Evolutionary conservation across 805 yeast genomes (phyloP).

Genomic region (Ogataea dorogensis): DNA sequence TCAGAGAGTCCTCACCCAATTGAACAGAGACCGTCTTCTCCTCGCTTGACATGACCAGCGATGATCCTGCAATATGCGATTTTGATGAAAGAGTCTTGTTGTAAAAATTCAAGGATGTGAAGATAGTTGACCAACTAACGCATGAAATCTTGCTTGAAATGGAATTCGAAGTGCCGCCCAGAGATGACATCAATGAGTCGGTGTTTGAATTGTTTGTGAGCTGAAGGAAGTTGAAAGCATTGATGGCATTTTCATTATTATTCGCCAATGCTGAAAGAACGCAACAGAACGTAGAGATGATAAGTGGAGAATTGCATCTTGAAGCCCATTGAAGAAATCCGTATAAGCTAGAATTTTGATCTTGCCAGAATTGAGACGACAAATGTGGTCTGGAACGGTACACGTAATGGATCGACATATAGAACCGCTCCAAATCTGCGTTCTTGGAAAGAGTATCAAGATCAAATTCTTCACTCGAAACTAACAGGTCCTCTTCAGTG

Average conservation of each 20-base stretch:
- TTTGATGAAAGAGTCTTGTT: slow-evolving; percentile 28
- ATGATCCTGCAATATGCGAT: not conserved
- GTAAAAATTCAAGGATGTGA: slow-evolving; percentile 34
- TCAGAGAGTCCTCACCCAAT: slow-evolving; percentile 75
- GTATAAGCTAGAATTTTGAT: slow-evolving; percentile 58
- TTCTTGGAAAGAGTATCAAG: slow-evolving; percentile 65
- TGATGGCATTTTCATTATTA: slow-evolving; percentile 53
- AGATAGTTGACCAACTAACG: slow-evolving; percentile 38
- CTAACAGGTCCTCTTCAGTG: slow-evolving; percentile 67
- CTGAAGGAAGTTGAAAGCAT: slow-evolving; percentile 49
- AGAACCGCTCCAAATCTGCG: slow-evolving; percentile 87
- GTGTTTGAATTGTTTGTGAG: slow-evolving; percentile 25
- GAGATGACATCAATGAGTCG: slow-evolving; percentile 11
- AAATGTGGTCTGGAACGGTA: slow-evolving; percentile 61
- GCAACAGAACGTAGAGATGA: slow-evolving; percentile 77
- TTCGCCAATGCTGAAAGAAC: slow-evolving; percentile 73
- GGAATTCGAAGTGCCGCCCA: slow-evolving; percentile 18
- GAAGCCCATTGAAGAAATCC: slow-evolving; percentile 92
- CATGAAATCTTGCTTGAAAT: slow-evolving; percentile 28
- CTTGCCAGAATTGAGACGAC: slow-evolving; percentile 65
- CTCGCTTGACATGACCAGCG: not conserved
- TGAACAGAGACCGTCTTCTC: slow-evolving; percentile 40
- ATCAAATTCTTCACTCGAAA: slow-evolving; percentile 54
- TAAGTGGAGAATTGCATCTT: slow-evolving; percentile 69
- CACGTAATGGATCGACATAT: slow-evolving; percentile 67